phyloP scores from a whole-genome alignment of 176 grass and related monocot species.

The Musa troglodytarum region DNA sequence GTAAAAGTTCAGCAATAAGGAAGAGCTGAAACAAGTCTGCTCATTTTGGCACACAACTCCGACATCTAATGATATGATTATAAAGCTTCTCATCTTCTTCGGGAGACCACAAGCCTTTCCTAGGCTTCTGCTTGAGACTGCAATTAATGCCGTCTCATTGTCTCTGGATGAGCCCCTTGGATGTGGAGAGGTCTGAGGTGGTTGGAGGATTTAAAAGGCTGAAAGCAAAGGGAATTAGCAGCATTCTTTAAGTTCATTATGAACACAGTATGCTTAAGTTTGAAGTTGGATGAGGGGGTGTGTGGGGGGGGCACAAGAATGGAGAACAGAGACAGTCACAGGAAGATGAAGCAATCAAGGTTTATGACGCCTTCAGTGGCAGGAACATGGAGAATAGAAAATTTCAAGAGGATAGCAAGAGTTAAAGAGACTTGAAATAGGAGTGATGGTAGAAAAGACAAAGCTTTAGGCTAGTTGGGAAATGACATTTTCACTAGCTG shows the following conservation, averaged over 20 bases:
- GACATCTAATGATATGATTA: constrained; percentile 39
- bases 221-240: no score
- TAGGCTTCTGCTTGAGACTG: constrained; percentile 42
- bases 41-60: constrained; percentile 59
- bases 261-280: no score
- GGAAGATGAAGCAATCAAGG: background rate
- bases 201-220: no score
- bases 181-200: no score
- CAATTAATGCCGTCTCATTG: constrained; percentile 27
- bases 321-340: no score
- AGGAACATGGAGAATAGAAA: background rate
- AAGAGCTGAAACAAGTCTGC: constrained; percentile 16
- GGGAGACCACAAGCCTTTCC: constrained; percentile 52
- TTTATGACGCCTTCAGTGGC: background rate
- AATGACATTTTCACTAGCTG: background rate
- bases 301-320: no score
- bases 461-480: background rate
- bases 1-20: background rate
- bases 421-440: background rate
- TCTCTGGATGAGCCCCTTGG: background rate
- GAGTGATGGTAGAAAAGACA: background rate
- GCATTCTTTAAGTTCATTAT: no score
- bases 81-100: constrained; percentile 57
- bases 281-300: no score
- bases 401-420: background rate